These are phyloP conservation scores for Spiromastix sp. DNA, from an alignment of 2,329 filamentous ascomycete genomes.

Conservation along the genomic window DNA sequence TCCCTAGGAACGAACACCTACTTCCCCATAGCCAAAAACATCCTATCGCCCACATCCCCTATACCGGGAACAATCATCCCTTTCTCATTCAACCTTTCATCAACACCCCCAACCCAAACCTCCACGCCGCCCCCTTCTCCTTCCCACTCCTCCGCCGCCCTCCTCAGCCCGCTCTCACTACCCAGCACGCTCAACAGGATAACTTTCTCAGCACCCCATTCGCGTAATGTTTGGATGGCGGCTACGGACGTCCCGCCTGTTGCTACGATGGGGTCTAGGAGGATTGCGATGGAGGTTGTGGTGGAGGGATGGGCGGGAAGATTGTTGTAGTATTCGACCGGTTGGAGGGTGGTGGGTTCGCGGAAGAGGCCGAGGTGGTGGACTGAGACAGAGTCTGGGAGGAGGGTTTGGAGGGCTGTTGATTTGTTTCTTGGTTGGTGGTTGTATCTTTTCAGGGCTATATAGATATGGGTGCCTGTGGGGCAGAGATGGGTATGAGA, in stretches of 20 bases:
- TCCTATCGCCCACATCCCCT: slow-evolving; percentile 79
- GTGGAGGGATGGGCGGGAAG: slow-evolving; percentile 45
- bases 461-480: not conserved
- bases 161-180: slow-evolving; percentile 57
- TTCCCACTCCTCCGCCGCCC: slow-evolving; percentile 67
- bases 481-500: not conserved
- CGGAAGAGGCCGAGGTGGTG: slow-evolving; percentile 94
- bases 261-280: slow-evolving; percentile 87
- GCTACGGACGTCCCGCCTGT: slow-evolving; percentile 84
- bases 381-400: slow-evolving; percentile 68
- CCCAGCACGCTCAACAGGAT: slow-evolving; percentile 67
- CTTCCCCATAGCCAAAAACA: slow-evolving; percentile 85
- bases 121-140: slow-evolving; percentile 37
- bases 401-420: slow-evolving; percentile 66
- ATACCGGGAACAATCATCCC: slow-evolving; percentile 89
- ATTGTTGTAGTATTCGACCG: slow-evolving; percentile 98
- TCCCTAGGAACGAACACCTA: too few species aligned
- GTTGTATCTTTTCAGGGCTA: not conserved
- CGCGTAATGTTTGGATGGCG: slow-evolving; percentile 75
- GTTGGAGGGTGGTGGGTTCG: slow-evolving; percentile 74
- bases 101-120: slow-evolving; percentile 74
- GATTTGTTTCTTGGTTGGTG: not conserved
- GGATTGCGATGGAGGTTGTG: slow-evolving; percentile 55
- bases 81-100: slow-evolving; percentile 59
- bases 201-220: slow-evolving; percentile 83